phyloP scores from a whole-genome alignment of 2,329 filamentous ascomycete species.

The Arthrinium puccinioides region DNA sequence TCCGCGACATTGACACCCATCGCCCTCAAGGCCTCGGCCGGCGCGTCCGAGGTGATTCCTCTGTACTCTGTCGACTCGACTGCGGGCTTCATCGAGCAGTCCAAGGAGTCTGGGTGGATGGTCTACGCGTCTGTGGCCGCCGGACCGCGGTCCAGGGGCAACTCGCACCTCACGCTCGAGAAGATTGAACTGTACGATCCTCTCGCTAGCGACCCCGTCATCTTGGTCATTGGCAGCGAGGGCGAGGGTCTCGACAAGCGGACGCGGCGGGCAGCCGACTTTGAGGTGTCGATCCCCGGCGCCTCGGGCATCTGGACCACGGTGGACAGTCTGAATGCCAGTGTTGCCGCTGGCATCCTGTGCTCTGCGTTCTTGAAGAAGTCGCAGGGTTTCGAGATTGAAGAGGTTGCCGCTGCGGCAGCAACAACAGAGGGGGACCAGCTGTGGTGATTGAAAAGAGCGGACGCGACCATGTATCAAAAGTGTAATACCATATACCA shows the following conservation, averaged over 20 bases:
- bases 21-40: slow-evolving; percentile 80
- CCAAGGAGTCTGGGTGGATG: slow-evolving; percentile 67
- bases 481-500: no score
- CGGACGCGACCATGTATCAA: no score
- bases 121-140: slow-evolving; percentile 68
- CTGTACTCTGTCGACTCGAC: slow-evolving; percentile 65
- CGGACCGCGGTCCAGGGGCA: slow-evolving; percentile 24
- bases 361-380: slow-evolving; percentile 58
- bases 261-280: slow-evolving; percentile 60
- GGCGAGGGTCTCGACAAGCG: slow-evolving; percentile 63
- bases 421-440: not conserved
- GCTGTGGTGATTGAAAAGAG: no score
- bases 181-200: slow-evolving; percentile 44
- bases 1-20: slow-evolving; percentile 70
- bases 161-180: slow-evolving; percentile 40
- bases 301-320: slow-evolving; percentile 39
- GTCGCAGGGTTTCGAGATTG: not conserved
- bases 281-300: slow-evolving; percentile 57
- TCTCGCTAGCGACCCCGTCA: slow-evolving; percentile 54
- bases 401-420: not conserved
- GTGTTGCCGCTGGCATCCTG: slow-evolving; percentile 75
- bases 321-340: slow-evolving; percentile 91
- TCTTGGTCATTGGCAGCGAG: slow-evolving; percentile 80
- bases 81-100: slow-evolving; percentile 60
- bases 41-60: slow-evolving; percentile 74